These are phyloP conservation scores for Cladosporium halotolerans DNA, from an alignment of 2,329 filamentous ascomycete genomes.

Conservation along the genomic window DNA sequence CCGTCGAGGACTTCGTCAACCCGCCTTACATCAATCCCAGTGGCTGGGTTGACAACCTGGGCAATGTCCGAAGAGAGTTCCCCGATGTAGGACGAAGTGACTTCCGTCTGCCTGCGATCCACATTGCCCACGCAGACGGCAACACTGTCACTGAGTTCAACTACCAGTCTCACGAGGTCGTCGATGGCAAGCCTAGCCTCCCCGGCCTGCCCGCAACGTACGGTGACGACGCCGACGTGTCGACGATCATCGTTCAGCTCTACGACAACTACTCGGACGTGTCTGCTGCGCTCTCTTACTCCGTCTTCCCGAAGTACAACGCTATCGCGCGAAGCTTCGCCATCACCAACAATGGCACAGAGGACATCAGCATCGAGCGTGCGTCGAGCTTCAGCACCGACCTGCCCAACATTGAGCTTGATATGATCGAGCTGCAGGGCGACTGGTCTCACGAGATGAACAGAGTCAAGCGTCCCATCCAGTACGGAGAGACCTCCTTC, in stretches of 20 bases:
- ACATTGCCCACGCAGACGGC: slow-evolving; percentile 53
- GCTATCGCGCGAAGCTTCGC: slow-evolving; percentile 57
- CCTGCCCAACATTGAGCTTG: slow-evolving; percentile 53
- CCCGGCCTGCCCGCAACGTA: slow-evolving; percentile 55
- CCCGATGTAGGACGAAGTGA: slow-evolving; percentile 60
- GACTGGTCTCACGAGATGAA: slow-evolving; percentile 58
- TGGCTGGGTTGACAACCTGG: slow-evolving; percentile 50
- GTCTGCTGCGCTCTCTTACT: slow-evolving; percentile 55
- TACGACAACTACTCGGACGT: slow-evolving; percentile 55
- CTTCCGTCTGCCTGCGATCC: slow-evolving; percentile 55
- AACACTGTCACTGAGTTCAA: slow-evolving; percentile 54
- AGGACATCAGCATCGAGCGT: slow-evolving; percentile 49
- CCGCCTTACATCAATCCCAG: slow-evolving; percentile 33
- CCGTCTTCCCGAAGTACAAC: slow-evolving; percentile 56
- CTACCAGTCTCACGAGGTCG: slow-evolving; percentile 52
- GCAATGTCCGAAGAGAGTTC: slow-evolving; percentile 54
- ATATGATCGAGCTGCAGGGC: slow-evolving; percentile 57
- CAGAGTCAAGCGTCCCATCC: slow-evolving; percentile 44
- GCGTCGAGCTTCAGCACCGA: slow-evolving; percentile 58
- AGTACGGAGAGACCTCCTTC: slow-evolving; percentile 42
- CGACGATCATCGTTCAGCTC: slow-evolving; percentile 53
- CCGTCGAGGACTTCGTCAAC: slow-evolving; percentile 47
- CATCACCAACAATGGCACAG: slow-evolving; percentile 53
- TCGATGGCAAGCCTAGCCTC: slow-evolving; percentile 51
- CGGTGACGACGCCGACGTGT: slow-evolving; percentile 49